These are phyloP conservation scores for Croton setiger DNA, from an alignment of 441 rosid genomes.

Conservation along the genomic window DNA sequence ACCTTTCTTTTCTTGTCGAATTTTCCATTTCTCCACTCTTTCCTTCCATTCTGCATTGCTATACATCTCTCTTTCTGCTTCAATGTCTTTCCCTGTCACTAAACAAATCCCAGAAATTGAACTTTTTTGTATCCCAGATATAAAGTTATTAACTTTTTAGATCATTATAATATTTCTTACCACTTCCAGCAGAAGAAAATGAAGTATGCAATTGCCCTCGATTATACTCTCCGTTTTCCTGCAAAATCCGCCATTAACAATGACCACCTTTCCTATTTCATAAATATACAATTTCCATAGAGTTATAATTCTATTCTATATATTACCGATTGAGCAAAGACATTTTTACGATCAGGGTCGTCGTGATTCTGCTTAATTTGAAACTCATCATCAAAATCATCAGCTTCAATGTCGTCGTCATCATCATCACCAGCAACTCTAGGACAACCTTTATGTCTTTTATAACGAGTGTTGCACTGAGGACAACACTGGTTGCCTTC, in stretches of 20 bases:
- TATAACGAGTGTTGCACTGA: constrained; percentile 82
- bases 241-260: constrained; percentile 17
- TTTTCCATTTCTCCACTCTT: constrained; percentile 84
- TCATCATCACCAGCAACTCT: constrained; percentile 61
- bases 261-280: too few relatives aligned
- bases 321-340: constrained; percentile 49
- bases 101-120: background rate
- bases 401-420: constrained; percentile 34
- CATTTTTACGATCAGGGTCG: constrained; percentile 36
- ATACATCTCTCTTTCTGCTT: constrained; percentile 61
- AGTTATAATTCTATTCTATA: too few relatives aligned
- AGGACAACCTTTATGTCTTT: constrained; percentile 78
- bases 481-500: constrained; percentile 85
- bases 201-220: constrained; percentile 50
- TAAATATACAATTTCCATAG: too few relatives aligned
- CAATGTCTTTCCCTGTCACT: constrained; percentile 67
- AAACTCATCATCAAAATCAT: constrained; percentile 66
- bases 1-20: constrained; percentile 83
- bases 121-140: background rate
- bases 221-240: constrained; percentile 65
- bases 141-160: background rate
- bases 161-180: constrained; percentile 29
- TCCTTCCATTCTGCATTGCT: constrained; percentile 83
- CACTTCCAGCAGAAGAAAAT: constrained; percentile 74
- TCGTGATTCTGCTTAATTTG: constrained; percentile 44